Conservation (phyloP, 1,284 basidiomycete species). For the Pascua sp. region DNA sequence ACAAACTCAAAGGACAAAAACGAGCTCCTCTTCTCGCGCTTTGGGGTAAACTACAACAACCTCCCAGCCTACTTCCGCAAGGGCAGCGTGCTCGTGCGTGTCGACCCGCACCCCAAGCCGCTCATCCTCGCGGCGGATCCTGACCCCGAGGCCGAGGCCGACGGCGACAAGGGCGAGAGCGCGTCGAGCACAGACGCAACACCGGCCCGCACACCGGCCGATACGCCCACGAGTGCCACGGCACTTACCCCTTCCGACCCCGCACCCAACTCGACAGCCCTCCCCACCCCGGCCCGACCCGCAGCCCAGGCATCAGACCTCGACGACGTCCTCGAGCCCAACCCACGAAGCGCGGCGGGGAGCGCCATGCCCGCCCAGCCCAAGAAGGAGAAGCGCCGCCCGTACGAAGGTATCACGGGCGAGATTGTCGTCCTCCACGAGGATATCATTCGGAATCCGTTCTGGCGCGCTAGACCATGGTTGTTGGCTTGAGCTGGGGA, state of each 20-base stretch:
- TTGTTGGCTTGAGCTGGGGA: constrained; percentile 28
- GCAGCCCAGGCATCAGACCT: no score
- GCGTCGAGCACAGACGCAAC: no score
- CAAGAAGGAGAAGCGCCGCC: constrained; percentile 47
- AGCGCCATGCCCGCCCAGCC: constrained; percentile 16
- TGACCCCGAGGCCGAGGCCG: neutral
- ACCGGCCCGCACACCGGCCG: neutral
- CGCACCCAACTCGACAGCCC: no score
- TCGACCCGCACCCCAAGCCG: constrained; percentile 12
- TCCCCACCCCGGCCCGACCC: no score
- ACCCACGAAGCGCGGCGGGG: no score
- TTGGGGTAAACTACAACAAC: constrained; percentile 83
- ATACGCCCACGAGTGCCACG: neutral
- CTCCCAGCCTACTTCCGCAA: constrained; percentile 73
- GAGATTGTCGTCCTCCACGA: constrained; percentile 64
- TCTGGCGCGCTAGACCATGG: constrained; percentile 62
- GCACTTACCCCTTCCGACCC: no score
- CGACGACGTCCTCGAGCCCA: no score
- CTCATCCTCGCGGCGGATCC: constrained; percentile 5
- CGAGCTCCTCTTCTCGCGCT: constrained; percentile 78
- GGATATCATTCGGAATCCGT: constrained; percentile 75
- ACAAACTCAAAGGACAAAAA: constrained; percentile 85
- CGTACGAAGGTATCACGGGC: constrained; percentile 47
- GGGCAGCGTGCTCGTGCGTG: constrained; percentile 76
- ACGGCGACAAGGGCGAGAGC: neutral